Evolutionary conservation across 2,329 filamentous ascomycete genomes (phyloP), one percentile per base, ranked within the genome.

Genomic region (Madurella mycetomatis): DNA sequence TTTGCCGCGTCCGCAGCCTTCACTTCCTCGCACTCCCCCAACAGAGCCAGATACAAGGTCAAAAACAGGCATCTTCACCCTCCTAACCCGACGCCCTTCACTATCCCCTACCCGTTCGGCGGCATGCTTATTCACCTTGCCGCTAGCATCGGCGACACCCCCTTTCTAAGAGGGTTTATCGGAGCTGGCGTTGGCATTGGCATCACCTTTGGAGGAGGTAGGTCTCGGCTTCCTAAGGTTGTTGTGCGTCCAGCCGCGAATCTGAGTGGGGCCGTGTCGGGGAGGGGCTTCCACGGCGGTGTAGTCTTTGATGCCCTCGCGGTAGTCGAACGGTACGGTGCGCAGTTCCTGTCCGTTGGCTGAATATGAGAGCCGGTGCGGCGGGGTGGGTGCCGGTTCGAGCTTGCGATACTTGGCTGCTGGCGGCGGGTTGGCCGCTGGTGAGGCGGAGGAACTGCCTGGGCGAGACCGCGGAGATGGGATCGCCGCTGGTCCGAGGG

Each of bases 241-340:
- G 59, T 74, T 74, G 30, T 76, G 70, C 45, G 79, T 80, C 81
- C 81, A 84, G 1, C 80, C 81, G 30, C 81, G 69, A 32, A 84
- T 82, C 42, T 75, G 73, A 12, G 79, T 81, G 0, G 81, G 81
- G 0, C 79, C 81, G 15, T 76, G 78, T 46, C 74, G 75, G 9
- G 81, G 81, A 31, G 82, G 74, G 13, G 80, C 78, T 47, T 82
- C 80, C 16, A 74, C 75, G 2, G 79, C 74, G 4, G 73, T 72
- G 42, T 81, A 82, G 61, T 84, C 80, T 63, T 83, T 83, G 64
- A 83, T 82, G 17, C 79, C 77, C 57, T 77, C 75, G 30, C 72
- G 73, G 45, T 77, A 76, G 54, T 79, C 73, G 59, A 83, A 84
- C 39, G 77, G 78, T 3, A 82, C 79, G 4, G 81, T 82, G 53